These are phyloP conservation scores for Scenedesmus sp. DNA, from an alignment of 163 green algal species.

Conservation along the genomic window DNA sequence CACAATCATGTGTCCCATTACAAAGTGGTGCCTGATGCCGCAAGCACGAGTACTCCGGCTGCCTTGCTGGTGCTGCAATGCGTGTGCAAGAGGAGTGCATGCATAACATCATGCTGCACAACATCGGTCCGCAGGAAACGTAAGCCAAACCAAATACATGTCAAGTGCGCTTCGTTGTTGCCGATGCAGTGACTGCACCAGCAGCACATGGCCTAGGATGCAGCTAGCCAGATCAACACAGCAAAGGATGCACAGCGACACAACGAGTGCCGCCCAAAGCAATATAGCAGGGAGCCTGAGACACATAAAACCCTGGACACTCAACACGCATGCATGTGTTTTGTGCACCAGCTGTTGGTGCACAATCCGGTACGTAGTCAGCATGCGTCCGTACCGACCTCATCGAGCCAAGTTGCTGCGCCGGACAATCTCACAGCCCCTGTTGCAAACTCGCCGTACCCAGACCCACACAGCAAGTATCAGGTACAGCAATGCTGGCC, in stretches of 20 bases:
- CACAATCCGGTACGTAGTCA: background rate
- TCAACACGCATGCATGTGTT: constrained; percentile 5
- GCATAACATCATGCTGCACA: background rate
- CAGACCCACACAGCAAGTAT: background rate
- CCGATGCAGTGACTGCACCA: background rate
- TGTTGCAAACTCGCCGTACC: background rate
- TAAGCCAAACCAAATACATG: constrained; percentile 3
- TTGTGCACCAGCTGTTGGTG: background rate
- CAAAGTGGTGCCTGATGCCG: constrained; percentile 2
- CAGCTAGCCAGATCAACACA: background rate
- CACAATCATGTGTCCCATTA: background rate
- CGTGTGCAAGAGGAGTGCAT: background rate
- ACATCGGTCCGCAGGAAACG: background rate
- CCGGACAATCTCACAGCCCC: background rate
- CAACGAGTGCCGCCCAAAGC: background rate
- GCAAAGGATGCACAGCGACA: background rate
- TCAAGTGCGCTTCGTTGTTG: background rate
- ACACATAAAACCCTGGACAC: background rate
- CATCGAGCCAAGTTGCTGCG: background rate
- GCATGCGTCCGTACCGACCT: background rate
- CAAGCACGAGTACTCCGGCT: background rate
- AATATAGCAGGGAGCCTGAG: background rate
- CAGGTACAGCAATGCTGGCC: background rate
- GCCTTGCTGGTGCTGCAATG: background rate
- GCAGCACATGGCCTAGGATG: constrained; percentile 1